Percentiles rank a stretch among this genome's conserved stretches.
These are phyloP conservation scores for Fonsecaea erecta DNA, from an alignment of 2,329 filamentous ascomycete genomes.

Conservation along the genomic window DNA sequence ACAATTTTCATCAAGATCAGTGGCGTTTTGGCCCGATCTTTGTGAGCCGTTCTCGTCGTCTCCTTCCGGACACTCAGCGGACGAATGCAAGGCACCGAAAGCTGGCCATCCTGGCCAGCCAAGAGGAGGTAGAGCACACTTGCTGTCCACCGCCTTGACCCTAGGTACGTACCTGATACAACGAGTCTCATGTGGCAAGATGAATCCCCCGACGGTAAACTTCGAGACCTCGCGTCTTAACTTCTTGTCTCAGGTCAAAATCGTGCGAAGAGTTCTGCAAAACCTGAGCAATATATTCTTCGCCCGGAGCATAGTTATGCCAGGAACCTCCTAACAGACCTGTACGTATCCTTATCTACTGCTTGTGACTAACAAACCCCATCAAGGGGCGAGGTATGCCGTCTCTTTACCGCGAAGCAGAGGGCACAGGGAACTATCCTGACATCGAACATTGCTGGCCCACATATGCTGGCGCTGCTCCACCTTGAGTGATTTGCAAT, in stretches of 20 bases:
- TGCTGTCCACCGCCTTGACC: neutral
- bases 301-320: too few relatives aligned
- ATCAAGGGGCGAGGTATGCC: too few relatives aligned
- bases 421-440: too few relatives aligned
- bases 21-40: neutral
- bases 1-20: neutral
- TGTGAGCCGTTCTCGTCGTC: neutral
- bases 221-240: neutral
- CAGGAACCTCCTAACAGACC: too few relatives aligned
- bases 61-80: neutral
- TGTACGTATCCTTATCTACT: too few relatives aligned
- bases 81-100: conserved; percentile 8
- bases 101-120: conserved; percentile 6
- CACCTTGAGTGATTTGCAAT: neutral
- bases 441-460: neutral
- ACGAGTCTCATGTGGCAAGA: neutral
- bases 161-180: neutral
- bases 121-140: neutral
- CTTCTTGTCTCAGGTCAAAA: neutral
- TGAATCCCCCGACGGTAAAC: neutral
- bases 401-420: too few relatives aligned
- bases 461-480: neutral
- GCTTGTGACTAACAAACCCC: too few relatives aligned
- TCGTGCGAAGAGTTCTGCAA: neutral
- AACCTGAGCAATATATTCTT: neutral